Conservation (phyloP, 176 grass and related monocot genomes). For the Oryza officinalis region DNA sequence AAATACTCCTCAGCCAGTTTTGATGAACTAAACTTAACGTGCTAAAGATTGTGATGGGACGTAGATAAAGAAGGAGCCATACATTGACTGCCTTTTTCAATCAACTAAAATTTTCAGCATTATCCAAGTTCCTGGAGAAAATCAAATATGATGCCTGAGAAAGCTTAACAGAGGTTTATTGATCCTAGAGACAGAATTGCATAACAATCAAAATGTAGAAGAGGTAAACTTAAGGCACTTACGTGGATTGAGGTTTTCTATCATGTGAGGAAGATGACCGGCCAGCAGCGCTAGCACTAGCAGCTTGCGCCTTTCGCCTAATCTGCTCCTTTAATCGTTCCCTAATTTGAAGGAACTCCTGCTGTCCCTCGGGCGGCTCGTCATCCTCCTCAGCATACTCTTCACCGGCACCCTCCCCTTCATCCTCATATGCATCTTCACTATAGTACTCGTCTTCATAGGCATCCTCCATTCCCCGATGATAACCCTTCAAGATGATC, state of each 20-base stretch:
- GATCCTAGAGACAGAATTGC: neutral
- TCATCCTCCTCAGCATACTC: slow-evolving; percentile 41
- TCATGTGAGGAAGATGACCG: slow-evolving; percentile 41
- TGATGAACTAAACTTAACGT: neutral
- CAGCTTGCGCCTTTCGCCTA: slow-evolving; percentile 37
- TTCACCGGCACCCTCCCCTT: slow-evolving; percentile 33
- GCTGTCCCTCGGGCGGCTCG: slow-evolving; percentile 45
- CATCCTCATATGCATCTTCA: slow-evolving; percentile 53
- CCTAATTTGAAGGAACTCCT: slow-evolving; percentile 59
- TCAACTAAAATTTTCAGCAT: neutral
- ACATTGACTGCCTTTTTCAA: neutral
- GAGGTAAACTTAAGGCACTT: slow-evolving; percentile 6
- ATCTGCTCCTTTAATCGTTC: slow-evolving; percentile 56
- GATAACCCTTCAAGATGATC: slow-evolving; percentile 36
- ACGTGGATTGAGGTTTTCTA: slow-evolving; percentile 47
- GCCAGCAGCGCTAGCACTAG: slow-evolving; percentile 26
- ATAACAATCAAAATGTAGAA: slow-evolving; percentile 19
- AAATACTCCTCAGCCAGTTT: neutral
- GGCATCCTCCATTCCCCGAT: slow-evolving; percentile 38
- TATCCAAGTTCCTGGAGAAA: neutral
- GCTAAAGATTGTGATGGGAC: neutral
- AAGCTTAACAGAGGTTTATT: neutral
- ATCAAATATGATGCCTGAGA: neutral
- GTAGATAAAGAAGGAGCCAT: neutral
- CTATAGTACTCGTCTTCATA: slow-evolving; percentile 55